These are phyloP conservation scores for Silene conica DNA, from an alignment of 148 eudicot genomes.

Conservation along the genomic window DNA sequence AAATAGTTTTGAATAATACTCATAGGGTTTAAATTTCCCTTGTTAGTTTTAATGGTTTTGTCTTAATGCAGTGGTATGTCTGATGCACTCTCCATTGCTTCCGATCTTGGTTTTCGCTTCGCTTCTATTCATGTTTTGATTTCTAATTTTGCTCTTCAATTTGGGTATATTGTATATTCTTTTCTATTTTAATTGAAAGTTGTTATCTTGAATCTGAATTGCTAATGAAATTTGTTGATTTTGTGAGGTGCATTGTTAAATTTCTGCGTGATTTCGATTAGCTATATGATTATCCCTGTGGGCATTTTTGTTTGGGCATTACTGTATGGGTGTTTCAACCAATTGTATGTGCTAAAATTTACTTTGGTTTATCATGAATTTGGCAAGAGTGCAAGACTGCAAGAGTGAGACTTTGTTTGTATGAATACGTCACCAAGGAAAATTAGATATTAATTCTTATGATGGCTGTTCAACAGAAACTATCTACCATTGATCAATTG, in stretches of 20 bases:
- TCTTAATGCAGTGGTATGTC: conserved; percentile 82
- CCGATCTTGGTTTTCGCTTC: conserved; percentile 55
- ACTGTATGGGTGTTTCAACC: background rate
- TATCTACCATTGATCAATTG: too few species aligned
- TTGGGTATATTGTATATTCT: background rate
- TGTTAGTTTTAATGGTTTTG: too few species aligned
- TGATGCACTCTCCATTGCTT: conserved; percentile 66
- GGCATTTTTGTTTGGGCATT: background rate
- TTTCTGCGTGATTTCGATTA: background rate
- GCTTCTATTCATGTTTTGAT: conserved; percentile 44
- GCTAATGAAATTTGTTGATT: background rate
- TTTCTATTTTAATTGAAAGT: background rate
- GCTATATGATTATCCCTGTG: background rate
- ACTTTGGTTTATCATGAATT: background rate
- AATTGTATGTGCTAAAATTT: background rate
- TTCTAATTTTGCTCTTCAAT: background rate
- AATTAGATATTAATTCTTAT: background rate
- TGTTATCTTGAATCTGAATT: background rate
- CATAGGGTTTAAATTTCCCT: too few species aligned
- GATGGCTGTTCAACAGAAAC: too few species aligned
- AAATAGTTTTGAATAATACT: too few species aligned
- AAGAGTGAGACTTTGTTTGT: too few species aligned
- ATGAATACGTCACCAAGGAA: background rate
- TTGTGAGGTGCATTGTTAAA: background rate
- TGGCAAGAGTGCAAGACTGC: too few species aligned